phyloP scores from a whole-genome alignment of 106 monocot genomes.

The Cymbidium sinense region DNA sequence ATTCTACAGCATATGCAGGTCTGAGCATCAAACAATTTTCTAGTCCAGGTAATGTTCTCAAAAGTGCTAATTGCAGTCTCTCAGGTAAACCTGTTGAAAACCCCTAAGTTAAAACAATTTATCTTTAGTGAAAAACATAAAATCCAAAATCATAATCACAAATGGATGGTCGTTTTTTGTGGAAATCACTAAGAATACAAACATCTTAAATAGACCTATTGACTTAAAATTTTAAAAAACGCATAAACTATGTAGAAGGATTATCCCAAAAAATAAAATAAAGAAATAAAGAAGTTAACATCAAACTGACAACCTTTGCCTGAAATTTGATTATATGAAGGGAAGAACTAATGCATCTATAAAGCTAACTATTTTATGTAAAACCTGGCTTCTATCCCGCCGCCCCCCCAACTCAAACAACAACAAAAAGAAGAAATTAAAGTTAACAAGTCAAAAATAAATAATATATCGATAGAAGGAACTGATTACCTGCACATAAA shows the following conservation, averaged over 20 bases:
- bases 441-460: not conserved
- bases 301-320: not conserved
- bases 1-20: slow-evolving; percentile 98
- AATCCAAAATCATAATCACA: not conserved
- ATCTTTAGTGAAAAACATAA: not conserved
- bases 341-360: not conserved
- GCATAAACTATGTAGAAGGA: not conserved
- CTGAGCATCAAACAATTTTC: slow-evolving; percentile 92
- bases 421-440: not conserved
- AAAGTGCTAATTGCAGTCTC: slow-evolving; percentile 73
- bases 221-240: not conserved
- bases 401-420: too few relatives aligned
- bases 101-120: slow-evolving; percentile 46
- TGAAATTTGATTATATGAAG: not conserved
- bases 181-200: not conserved
- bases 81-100: slow-evolving; percentile 98
- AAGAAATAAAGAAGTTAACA: not conserved
- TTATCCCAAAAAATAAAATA: not conserved
- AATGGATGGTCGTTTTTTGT: not conserved
- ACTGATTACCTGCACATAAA: slow-evolving; percentile 87
- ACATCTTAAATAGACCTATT: not conserved
- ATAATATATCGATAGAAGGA: not conserved
- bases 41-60: slow-evolving; percentile 92
- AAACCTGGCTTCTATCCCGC: not conserved
- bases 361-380: not conserved